Base-by-base conservation (phyloP, 495 filamentous ascomycete genomes). In the Daldinia decipiens region DNA sequence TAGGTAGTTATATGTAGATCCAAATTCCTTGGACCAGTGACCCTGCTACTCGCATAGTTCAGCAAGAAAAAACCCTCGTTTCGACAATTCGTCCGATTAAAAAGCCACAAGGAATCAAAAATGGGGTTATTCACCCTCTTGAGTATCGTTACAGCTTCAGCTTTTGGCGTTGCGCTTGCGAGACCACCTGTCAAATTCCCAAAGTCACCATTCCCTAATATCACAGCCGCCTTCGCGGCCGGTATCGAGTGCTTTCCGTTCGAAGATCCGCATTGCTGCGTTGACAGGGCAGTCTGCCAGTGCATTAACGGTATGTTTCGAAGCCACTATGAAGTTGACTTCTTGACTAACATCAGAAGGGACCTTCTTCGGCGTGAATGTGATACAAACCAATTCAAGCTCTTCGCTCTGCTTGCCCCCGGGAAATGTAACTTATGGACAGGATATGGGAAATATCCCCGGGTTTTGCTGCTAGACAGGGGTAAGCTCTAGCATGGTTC, bases 191-290 rank as follows among this genome's bases (percentile, higher is more conserved):
- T 62, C 39, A 59, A 13, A 51, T 24, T n/a, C 12, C 15, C 59
- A 3, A 38, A 21, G 52, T 36, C 21, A 5, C 59, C 64, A 9
- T 69, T 59, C 52, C 9, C 40, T 31, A 69, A 69, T 26, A 32
- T 54, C 40, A 69, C 60, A 1, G 12, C 24, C 21, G 17, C 39
- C 1, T 65, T 66, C 34, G 31, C 61, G 6, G 39, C 9, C 29
- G 26, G 36, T 34, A 51, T 47, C 13, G 32, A 65, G 32, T 76
- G 74, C 39, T 34, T 74, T 13, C 74, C 74, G 9, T 76, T 76
- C 60, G 64, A 69, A 43, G 71, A 76, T 45, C 68, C 67, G 29
- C 61, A 65, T 24, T 76, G 74, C 43, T 76, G 74, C 39, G 52
- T 76, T n/a, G 39, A 57, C 27, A 11, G 19, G 3, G 50, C 58